Base-by-base conservation (phyloP, 495 filamentous ascomycete species). In the Neurospora cerealis region DNA sequence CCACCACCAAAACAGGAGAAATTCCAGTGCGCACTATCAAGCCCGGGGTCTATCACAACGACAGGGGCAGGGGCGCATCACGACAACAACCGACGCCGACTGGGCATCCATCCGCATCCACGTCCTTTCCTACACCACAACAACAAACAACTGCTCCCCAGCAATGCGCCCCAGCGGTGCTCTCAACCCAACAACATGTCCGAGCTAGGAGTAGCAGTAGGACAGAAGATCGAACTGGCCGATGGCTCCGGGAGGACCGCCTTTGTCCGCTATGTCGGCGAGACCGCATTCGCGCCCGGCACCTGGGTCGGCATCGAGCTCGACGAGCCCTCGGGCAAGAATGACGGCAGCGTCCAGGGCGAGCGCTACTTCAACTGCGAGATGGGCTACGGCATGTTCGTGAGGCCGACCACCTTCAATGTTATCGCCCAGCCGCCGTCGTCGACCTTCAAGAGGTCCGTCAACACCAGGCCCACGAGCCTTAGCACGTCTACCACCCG, bases 231-330 rank as follows among this genome's bases (percentile, higher is more conserved):
- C 81, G 86, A 87, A 80, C 87, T 96, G 72, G 87, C 83, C 80
- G 92, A 97, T 79, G 93, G 93, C 78, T 66, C 54, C 28, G 54
- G 54, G 54, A 92, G 91, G 75, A 86, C 86, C 72, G 96, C 86
- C 77, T 90, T 87, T 73, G 87, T 98, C 62, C 92, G 93, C 77
- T 99, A 91, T 81, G 82, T 93, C 74, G 96, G 96, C 75, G 84
- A 86, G 62, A 93, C 95, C 36, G 83, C 88, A 74, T 97, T 98
- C 81, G 89, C 93, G 40, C 79, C 81, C 4, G 96, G 94, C 71
- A 91, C 93, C 37, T 99, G 95, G 93, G 85, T 97, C 70, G 96
- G 96, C 70, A 87, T 98, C 66, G 95, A 97, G 86, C 88, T 99
- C 73, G 90, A 93, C 48, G 91, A 92, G 42, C 84, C 89, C n/a